These are phyloP conservation scores for Phalaenopsis hybrid DNA, from an alignment of 116 monocot genomes.

Conservation along the genomic window DNA sequence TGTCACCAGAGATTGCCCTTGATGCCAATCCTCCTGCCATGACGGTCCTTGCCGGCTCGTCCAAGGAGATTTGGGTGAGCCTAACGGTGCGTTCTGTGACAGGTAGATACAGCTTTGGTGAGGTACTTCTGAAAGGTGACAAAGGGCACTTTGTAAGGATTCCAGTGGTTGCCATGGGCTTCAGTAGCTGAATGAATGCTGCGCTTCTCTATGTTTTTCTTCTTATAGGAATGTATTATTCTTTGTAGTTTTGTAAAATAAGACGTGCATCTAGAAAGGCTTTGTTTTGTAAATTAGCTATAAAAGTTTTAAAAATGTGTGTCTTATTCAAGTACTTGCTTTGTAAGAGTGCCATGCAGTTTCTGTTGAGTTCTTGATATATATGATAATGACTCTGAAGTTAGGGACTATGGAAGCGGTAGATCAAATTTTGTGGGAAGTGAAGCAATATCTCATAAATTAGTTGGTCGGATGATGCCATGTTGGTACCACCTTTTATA, in stretches of 20 bases:
- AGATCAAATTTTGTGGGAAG: neutral
- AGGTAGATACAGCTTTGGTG: slow-evolving; percentile 79
- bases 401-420: neutral
- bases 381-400: neutral
- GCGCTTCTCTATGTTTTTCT: neutral
- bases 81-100: slow-evolving; percentile 67
- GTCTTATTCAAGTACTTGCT: neutral
- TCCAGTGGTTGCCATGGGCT: slow-evolving; percentile 82
- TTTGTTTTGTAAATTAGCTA: slow-evolving; percentile 5
- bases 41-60: slow-evolving; percentile 57
- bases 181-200: neutral
- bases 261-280: neutral
- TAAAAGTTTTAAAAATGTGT: neutral
- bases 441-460: neutral
- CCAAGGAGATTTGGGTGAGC: slow-evolving; percentile 48
- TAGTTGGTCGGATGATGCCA: too few relatives aligned
- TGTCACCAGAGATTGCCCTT: slow-evolving; percentile 81
- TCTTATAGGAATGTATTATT: neutral
- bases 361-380: neutral
- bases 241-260: slow-evolving; percentile 10
- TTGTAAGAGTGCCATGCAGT: neutral
- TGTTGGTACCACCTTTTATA: too few relatives aligned
- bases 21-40: slow-evolving; percentile 72
- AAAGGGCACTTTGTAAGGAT: slow-evolving; percentile 78
- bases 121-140: slow-evolving; percentile 79